Evolutionary conservation across 352 stramenopile species (phyloP).

Genomic region (Globisporangium paroecandrum): DNA sequence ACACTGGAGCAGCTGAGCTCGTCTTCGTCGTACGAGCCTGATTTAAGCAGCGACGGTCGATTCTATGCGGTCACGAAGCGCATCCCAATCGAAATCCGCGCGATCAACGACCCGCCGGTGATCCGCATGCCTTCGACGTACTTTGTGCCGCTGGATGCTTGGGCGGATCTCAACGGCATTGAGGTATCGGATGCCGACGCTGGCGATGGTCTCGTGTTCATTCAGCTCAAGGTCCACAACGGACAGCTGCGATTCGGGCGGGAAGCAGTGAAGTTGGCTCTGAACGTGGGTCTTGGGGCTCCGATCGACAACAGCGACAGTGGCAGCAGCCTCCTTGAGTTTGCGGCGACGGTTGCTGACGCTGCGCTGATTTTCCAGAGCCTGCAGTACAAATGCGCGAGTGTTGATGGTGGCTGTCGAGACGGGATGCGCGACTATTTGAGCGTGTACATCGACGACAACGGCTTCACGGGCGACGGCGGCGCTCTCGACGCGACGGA

Average conservation of each 20-base stretch:
- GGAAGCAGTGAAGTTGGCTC: background rate
- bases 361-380: constrained; percentile 22
- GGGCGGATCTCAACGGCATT: constrained; percentile 25
- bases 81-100: constrained; percentile 37
- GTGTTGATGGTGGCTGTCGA: constrained; percentile 21
- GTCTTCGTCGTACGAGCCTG: background rate
- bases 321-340: constrained; percentile 25
- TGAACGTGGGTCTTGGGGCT: background rate
- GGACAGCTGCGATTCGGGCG: constrained; percentile 31
- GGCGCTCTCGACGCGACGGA: constrained; percentile 28
- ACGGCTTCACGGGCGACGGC: constrained; percentile 40
- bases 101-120: constrained; percentile 41
- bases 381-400: constrained; percentile 40
- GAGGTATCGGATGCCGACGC: constrained; percentile 42
- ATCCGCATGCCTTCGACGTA: constrained; percentile 28
- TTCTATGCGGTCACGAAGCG: constrained; percentile 31
- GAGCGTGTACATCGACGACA: constrained; percentile 53
- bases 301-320: background rate
- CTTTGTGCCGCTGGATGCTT: constrained; percentile 28
- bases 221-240: constrained; percentile 33
- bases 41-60: constrained; percentile 18
- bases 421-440: constrained; percentile 32
- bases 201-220: constrained; percentile 35
- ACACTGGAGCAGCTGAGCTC: constrained; percentile 22
- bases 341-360: constrained; percentile 27